Base-by-base conservation (phyloP, 1,284 basidiomycete genomes). In the Rhodotorula mucilaginosa region DNA sequence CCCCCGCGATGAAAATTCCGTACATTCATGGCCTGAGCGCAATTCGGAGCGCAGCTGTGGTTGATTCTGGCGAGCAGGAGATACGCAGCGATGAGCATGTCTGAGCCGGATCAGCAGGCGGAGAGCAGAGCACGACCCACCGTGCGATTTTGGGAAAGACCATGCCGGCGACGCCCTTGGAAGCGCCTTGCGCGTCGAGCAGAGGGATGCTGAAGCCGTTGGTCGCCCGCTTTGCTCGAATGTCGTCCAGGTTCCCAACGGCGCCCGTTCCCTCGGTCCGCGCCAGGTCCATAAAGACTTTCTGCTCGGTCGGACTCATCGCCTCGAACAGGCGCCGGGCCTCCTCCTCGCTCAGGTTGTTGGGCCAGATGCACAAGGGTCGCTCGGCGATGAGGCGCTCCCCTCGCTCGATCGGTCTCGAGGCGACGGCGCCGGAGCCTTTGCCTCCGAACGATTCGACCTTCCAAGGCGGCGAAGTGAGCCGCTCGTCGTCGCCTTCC, bases 141-240 rank as follows among this genome's bases (percentile, higher is more conserved):
- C 71, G 58, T 4, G 74, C 73, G 44, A 76, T 74, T 49, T 59
- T 66, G 0, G 74, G 73, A 10, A 76, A 74, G 19, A 76, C 58
- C 54, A 72, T 66, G 2, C 58, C 62, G 16, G 67, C 70, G 1
- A 44, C 54, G 29, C 54, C 54, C 26, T 56, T n/a, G 26, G 54
- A 56, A 16, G 26, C 29, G 8, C 54, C 54, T 16, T 29, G 16
- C 13, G 54, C 54, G 26, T 56, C 54, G 13, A 56, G 54, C 31
- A 78, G 39, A 51, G 71, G 64, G n/a, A 79, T 69, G 29, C 65
- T 68, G 61, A 79, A 79, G 1, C 74, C 78, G 49, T 79, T 79
- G 18, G 77, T 77, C 16, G 75, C 77, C 16, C 78, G 48, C 10
- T 77, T 67, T 7, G 70, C 77, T 8, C 74, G 54, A 18, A 78